phyloP scores from a whole-genome alignment of 768 basidiomycete species.

The Cantharellus anzutake region DNA sequence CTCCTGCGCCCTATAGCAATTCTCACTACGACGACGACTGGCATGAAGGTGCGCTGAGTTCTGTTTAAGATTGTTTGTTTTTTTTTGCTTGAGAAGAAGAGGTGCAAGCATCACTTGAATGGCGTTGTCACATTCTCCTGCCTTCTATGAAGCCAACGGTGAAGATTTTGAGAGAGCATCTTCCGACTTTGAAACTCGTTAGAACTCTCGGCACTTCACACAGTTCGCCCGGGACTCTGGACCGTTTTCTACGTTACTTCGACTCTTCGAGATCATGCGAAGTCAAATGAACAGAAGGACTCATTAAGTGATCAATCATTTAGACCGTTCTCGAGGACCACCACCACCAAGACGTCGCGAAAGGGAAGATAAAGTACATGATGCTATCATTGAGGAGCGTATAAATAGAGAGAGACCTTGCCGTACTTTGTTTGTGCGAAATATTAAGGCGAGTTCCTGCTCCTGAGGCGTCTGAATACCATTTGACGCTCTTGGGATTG shows the following conservation, averaged over 20 bases:
- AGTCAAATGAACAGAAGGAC: neutral
- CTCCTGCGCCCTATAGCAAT: slow-evolving; percentile 27
- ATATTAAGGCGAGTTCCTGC: slow-evolving; percentile 72
- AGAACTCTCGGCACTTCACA: too few species aligned
- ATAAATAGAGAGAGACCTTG: slow-evolving; percentile 88
- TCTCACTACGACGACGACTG: slow-evolving; percentile 41
- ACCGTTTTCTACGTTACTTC: too few species aligned
- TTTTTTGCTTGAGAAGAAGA: neutral
- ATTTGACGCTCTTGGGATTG: neutral
- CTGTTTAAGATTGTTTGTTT: slow-evolving; percentile 9
- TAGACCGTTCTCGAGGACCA: neutral
- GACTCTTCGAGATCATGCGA: too few species aligned
- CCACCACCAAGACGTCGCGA: slow-evolving; percentile 33
- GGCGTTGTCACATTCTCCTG: too few species aligned
- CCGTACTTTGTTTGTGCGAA: slow-evolving; percentile 89
- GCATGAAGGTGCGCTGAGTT: slow-evolving; percentile 73
- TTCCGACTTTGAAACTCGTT: too few species aligned
- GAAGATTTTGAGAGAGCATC: too few species aligned
- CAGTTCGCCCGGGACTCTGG: too few species aligned
- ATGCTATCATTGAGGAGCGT: slow-evolving; percentile 83
- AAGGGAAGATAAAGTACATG: slow-evolving; percentile 77
- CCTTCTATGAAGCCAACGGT: too few species aligned
- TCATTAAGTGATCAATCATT: neutral
- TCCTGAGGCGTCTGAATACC: neutral
- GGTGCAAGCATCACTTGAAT: neutral